Evolutionary conservation across 805 yeast species (phyloP).

Genomic region (Wickerhamia fluorescens): DNA sequence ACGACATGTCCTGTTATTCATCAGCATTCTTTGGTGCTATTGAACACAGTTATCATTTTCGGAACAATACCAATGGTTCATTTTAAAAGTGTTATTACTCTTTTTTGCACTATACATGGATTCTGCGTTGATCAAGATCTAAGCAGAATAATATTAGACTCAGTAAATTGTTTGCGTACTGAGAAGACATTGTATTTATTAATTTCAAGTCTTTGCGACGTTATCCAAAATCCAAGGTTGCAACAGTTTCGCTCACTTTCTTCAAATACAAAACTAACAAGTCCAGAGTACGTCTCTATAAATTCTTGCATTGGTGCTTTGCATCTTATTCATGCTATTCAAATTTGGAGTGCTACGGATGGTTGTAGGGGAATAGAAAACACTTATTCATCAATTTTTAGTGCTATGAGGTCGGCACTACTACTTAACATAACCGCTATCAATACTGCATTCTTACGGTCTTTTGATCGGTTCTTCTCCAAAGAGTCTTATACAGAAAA

Average conservation of each 20-base stretch:
- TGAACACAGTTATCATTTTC: constrained; percentile 38
- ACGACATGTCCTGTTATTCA: constrained; percentile 33
- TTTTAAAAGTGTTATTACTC: constrained; percentile 32
- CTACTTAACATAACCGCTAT: constrained; percentile 30
- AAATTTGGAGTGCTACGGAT: constrained; percentile 17
- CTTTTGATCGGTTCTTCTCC: constrained; percentile 33
- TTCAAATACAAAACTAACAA: too few species aligned
- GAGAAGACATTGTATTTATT: constrained; percentile 29
- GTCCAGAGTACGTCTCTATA: constrained; percentile 9
- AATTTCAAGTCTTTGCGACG: constrained; percentile 12
- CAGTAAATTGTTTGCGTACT: constrained; percentile 29
- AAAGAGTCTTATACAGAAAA: constrained; percentile 14
- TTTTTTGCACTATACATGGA: constrained; percentile 39
- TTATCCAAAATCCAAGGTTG: constrained; percentile 16
- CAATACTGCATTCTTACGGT: constrained; percentile 33
- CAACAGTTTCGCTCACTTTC: constrained; percentile 7
- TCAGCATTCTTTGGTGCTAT: constrained; percentile 30
- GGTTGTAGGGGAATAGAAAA: constrained; percentile 16
- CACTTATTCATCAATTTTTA: constrained; percentile 23
- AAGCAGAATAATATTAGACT: constrained; percentile 28
- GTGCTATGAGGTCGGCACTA: constrained; percentile 23
- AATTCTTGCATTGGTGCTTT: constrained; percentile 35
- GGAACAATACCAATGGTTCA: constrained; percentile 39
- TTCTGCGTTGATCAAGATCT: constrained; percentile 25
- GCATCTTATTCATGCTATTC: constrained; percentile 30